Conservation (phyloP, 2,329 filamentous ascomycete genomes). For the Talaromyces albobiverticillius region DNA sequence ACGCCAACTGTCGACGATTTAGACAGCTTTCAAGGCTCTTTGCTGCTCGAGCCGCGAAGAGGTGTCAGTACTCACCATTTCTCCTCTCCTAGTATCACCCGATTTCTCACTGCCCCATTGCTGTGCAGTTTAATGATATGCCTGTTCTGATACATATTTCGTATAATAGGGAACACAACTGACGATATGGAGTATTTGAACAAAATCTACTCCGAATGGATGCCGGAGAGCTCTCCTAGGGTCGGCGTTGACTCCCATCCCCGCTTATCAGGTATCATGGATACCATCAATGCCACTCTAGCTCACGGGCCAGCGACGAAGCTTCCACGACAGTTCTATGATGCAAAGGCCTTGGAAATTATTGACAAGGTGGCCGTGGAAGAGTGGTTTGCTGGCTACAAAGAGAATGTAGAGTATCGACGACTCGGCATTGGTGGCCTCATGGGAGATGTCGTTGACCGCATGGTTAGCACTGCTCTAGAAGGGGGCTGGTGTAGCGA, state of each 20-base stretch:
- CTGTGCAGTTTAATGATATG: too few species aligned
- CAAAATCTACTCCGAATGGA: slow-evolving; percentile 75
- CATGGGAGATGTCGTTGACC: slow-evolving; percentile 75
- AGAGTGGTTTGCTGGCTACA: slow-evolving; percentile 90
- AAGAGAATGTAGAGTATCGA: slow-evolving; percentile 83
- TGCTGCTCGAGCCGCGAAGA: slow-evolving; percentile 66
- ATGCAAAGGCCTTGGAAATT: slow-evolving; percentile 65
- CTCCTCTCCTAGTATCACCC: neutral
- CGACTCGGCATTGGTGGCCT: slow-evolving; percentile 80
- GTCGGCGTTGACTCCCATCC: slow-evolving; percentile 84
- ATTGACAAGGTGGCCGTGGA: slow-evolving; percentile 74
- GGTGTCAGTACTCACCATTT: slow-evolving; percentile 46
- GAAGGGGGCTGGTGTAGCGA: slow-evolving; percentile 53
- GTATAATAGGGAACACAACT: slow-evolving; percentile 58
- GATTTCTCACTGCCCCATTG: neutral
- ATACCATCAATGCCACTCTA: slow-evolving; percentile 83
- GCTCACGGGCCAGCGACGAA: slow-evolving; percentile 78
- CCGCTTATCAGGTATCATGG: slow-evolving; percentile 84
- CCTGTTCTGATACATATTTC: neutral
- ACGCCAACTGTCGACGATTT: slow-evolving; percentile 70
- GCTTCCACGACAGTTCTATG: slow-evolving; percentile 84
- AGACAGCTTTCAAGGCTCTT: slow-evolving; percentile 67
- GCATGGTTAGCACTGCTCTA: slow-evolving; percentile 66
- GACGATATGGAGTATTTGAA: slow-evolving; percentile 83
- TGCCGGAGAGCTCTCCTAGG: slow-evolving; percentile 66